phyloP scores from a whole-genome alignment of 2,329 filamentous ascomycete species.

The Cladosporium sp. region DNA sequence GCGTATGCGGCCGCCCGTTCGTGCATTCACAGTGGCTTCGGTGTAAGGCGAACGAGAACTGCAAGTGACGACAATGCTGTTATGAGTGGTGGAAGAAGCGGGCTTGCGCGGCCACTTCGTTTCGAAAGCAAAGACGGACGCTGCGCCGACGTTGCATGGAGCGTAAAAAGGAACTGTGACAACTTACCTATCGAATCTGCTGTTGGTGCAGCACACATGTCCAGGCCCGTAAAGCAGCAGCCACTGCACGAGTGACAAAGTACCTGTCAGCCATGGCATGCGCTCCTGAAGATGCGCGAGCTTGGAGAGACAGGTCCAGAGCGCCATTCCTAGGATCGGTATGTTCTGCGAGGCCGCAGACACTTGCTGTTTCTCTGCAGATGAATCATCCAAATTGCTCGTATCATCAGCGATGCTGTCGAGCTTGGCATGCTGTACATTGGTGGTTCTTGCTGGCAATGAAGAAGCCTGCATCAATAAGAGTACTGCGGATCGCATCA shows the following conservation, averaged over 20 bases:
- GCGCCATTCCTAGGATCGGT: slow-evolving; percentile 74
- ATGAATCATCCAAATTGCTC: background rate
- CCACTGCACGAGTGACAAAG: slow-evolving; percentile 75
- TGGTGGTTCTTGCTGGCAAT: slow-evolving; percentile 57
- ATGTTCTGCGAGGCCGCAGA: slow-evolving; percentile 10
- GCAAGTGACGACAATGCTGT: background rate
- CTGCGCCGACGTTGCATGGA: slow-evolving; percentile 23
- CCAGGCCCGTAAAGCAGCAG: slow-evolving; percentile 73
- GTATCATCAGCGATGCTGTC: background rate
- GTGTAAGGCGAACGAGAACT: slow-evolving; percentile 23
- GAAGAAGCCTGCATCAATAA: slow-evolving; percentile 64
- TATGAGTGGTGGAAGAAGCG: slow-evolving; percentile 11
- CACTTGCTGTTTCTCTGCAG: background rate
- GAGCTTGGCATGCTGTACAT: background rate
- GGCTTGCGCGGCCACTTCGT: slow-evolving; percentile 5
- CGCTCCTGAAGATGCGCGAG: slow-evolving; percentile 72
- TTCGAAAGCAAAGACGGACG: slow-evolving; percentile 20
- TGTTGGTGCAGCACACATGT: slow-evolving; percentile 71
- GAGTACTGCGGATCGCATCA: slow-evolving; percentile 64
- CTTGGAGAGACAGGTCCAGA: slow-evolving; percentile 73
- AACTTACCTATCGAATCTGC: slow-evolving; percentile 86
- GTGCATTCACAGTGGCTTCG: slow-evolving; percentile 23
- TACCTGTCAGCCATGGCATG: slow-evolving; percentile 88
- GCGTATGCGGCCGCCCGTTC: slow-evolving; percentile 25
- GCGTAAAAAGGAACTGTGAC: slow-evolving; percentile 30